Conservation (phyloP, 495 filamentous ascomycete species). For the Lasiosphaeria hispida region DNA sequence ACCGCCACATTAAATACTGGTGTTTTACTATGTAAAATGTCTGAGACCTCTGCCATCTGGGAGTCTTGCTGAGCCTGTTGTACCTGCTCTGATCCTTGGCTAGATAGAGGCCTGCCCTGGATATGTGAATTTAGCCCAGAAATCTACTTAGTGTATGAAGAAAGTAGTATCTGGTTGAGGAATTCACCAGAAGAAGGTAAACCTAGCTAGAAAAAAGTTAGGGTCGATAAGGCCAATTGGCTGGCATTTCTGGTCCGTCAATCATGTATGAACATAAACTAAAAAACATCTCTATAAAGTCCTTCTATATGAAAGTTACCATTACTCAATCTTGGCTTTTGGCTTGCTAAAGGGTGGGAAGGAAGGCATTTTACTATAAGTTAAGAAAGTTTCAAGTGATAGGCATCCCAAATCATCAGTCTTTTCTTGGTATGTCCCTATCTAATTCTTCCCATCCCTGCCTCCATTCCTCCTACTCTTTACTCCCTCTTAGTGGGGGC, state of each 20-base stretch:
- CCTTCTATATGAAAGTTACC: constrained; percentile 3
- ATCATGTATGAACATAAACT: constrained; percentile 1
- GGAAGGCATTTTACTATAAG: constrained; percentile 1
- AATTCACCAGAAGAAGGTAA: constrained; percentile 7
- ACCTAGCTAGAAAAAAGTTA: constrained; percentile 1
- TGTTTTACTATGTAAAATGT: neutral
- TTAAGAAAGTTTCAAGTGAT: constrained; percentile 2
- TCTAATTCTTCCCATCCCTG: neutral
- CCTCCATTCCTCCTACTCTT: constrained; percentile 2
- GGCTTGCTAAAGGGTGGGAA: constrained; percentile 1
- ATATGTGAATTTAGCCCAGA: constrained; percentile 1
- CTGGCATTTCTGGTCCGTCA: constrained; percentile 3
- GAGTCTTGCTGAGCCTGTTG: constrained; percentile 4
- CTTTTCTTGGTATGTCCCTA: constrained; percentile 2
- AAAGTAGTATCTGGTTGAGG: constrained; percentile 3
- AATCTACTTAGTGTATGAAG: constrained; percentile 8
- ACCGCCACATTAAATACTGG: constrained; percentile 1
- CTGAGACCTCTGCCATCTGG: neutral
- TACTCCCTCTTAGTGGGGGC: constrained; percentile 1
- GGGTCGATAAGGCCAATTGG: neutral
- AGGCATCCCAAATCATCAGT: neutral
- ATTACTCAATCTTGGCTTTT: neutral
- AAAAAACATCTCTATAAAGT: constrained; percentile 4
- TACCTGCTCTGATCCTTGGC: constrained; percentile 1
- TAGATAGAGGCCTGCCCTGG: constrained; percentile 1